Evolutionary conservation across 2,329 filamentous ascomycete genomes (phyloP).

Genomic region (Cordyceps pruinosa): DNA sequence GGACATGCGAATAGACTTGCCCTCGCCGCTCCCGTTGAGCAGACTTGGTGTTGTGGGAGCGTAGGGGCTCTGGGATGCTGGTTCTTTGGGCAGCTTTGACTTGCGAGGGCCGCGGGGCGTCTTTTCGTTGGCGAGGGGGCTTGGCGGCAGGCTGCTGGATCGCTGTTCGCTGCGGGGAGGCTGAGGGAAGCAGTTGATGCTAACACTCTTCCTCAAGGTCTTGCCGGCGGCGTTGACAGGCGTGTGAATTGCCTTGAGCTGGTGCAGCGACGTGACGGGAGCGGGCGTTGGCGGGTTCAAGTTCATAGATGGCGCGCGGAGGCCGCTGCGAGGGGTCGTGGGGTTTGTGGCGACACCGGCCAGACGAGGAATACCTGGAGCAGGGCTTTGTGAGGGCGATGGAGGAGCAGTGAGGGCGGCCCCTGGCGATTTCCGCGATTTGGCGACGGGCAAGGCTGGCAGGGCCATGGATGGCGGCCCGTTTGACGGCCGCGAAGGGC

Average conservation of each 20-base stretch:
- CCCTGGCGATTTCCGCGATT: slow-evolving; percentile 62
- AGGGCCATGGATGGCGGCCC: slow-evolving; percentile 66
- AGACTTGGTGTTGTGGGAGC: slow-evolving; percentile 58
- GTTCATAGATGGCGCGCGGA: slow-evolving; percentile 52
- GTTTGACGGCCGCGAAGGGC: slow-evolving; percentile 58
- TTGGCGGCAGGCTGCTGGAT: slow-evolving; percentile 54
- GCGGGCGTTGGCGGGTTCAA: slow-evolving; percentile 47
- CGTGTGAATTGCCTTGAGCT: slow-evolving; percentile 47
- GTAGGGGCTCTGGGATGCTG: slow-evolving; percentile 40
- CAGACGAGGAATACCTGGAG: neutral
- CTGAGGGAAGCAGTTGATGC: slow-evolving; percentile 89
- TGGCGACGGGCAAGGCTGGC: slow-evolving; percentile 66
- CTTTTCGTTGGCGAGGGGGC: slow-evolving; percentile 47
- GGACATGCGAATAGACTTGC: slow-evolving; percentile 65
- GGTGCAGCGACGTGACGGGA: slow-evolving; percentile 47
- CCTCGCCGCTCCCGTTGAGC: slow-evolving; percentile 71
- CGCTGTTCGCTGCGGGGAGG: slow-evolving; percentile 64
- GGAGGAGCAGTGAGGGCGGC: slow-evolving; percentile 31
- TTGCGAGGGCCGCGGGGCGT: slow-evolving; percentile 43
- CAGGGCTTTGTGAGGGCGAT: slow-evolving; percentile 12
- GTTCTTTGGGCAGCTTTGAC: slow-evolving; percentile 49
- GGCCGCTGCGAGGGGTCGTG: slow-evolving; percentile 48
- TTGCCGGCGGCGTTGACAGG: slow-evolving; percentile 53
- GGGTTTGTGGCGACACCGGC: slow-evolving; percentile 32
- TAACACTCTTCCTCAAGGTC: slow-evolving; percentile 77